Conservation (phyloP, 371 early-diverging fungal genomes). For the Apophysomyces elegans region DNA sequence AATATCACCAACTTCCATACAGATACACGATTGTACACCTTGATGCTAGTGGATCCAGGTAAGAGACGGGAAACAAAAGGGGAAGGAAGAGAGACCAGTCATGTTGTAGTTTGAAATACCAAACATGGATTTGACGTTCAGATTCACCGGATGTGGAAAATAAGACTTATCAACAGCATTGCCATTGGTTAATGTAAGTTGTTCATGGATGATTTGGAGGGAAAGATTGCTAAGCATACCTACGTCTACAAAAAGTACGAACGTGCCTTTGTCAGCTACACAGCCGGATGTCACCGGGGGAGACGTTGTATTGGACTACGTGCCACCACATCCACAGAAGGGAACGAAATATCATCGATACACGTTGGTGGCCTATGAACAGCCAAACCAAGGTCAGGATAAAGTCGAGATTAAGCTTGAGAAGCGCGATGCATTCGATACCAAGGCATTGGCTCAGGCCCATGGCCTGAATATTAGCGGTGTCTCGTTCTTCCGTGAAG, state of each 20-base stretch:
- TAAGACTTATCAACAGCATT: constrained; percentile 66
- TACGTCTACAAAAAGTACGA: constrained; percentile 43
- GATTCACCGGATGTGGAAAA: constrained; percentile 67
- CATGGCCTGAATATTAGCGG: constrained; percentile 56
- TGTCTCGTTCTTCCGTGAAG: constrained; percentile 77
- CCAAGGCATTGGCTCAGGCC: constrained; percentile 50
- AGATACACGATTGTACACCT: constrained; percentile 70
- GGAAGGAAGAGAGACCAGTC: no score
- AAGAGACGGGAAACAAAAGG: background rate
- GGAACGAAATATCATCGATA: constrained; percentile 84
- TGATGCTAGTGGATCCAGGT: constrained; percentile 77
- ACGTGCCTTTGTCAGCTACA: constrained; percentile 67
- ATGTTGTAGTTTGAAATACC: background rate
- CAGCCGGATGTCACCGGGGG: constrained; percentile 49
- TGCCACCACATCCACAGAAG: constrained; percentile 84
- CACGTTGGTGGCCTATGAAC: constrained; percentile 71
- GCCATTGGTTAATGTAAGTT: constrained; percentile 69
- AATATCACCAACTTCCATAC: constrained; percentile 69
- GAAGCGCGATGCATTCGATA: constrained; percentile 46
- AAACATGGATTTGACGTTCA: constrained; percentile 1
- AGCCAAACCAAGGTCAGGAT: constrained; percentile 63
- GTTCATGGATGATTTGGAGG: background rate
- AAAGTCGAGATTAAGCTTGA: constrained; percentile 52
- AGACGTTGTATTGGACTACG: constrained; percentile 66
- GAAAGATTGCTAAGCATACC: background rate